Conservation (phyloP, 441 rosid species). For the Manihot esculenta region DNA sequence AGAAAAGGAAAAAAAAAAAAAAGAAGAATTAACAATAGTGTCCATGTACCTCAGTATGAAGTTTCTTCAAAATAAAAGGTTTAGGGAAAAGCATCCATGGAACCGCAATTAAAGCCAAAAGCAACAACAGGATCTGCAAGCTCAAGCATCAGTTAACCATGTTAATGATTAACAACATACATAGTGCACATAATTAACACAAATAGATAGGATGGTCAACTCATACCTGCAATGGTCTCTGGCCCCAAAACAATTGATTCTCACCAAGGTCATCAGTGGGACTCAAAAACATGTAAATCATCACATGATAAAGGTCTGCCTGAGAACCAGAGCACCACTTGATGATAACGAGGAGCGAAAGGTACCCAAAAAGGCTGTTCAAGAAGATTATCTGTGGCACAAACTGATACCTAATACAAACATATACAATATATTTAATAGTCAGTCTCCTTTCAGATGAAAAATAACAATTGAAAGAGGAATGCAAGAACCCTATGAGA, state of each 20-base stretch:
- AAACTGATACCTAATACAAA: constrained; percentile 80
- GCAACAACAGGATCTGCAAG: constrained; percentile 80
- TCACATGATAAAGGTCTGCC: constrained; percentile 98
- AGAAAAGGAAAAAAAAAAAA: neutral
- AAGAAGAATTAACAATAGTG: constrained; percentile 14
- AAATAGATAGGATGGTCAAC: constrained; percentile 21
- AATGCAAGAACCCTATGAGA: neutral
- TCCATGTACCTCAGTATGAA: constrained; percentile 65
- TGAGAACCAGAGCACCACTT: constrained; percentile 99
- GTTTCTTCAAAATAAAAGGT: constrained; percentile 90
- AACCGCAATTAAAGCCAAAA: constrained; percentile 78
- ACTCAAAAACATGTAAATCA: constrained; percentile 98
- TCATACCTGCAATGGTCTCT: constrained; percentile 82
- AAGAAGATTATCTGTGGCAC: constrained; percentile 95
- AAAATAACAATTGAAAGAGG: constrained; percentile 19
- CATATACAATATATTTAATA: constrained; percentile 23
- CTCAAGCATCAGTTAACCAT: constrained; percentile 25
- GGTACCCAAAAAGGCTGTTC: constrained; percentile 91
- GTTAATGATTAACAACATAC: constrained; percentile 21
- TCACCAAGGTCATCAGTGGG: constrained; percentile 92
- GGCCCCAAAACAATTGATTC: constrained; percentile 92
- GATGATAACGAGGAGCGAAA: constrained; percentile 80
- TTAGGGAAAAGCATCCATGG: constrained; percentile 99
- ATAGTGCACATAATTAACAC: neutral
- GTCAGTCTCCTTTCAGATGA: constrained; percentile 16